Percentiles rank a stretch among this genome's conserved stretches.
These are phyloP conservation scores for Magnaporthiopsis poae DNA, from an alignment of 2,329 filamentous ascomycete genomes.

Conservation along the genomic window DNA sequence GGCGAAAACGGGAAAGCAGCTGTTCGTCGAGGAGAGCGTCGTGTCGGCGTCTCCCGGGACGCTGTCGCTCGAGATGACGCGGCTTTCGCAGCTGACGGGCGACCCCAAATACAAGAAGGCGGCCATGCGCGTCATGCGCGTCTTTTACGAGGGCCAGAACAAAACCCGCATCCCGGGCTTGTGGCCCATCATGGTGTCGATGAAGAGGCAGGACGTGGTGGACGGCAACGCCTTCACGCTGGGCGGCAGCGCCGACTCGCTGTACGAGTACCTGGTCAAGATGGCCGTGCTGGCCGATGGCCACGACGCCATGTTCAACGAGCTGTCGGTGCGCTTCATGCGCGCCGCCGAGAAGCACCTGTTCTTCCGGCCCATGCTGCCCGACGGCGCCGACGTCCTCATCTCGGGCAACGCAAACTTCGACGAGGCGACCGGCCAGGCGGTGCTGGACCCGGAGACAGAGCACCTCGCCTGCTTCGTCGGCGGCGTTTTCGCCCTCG, in stretches of 20 bases:
- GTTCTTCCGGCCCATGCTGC: slow-evolving; percentile 56
- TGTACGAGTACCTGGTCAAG: slow-evolving; percentile 44
- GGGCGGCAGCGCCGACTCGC: slow-evolving; percentile 27
- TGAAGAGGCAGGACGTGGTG: slow-evolving; percentile 35
- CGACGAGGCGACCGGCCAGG: slow-evolving; percentile 16
- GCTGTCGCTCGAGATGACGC: slow-evolving; percentile 62
- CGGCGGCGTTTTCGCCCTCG: slow-evolving; percentile 61
- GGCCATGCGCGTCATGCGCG: slow-evolving; percentile 56
- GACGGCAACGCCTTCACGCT: slow-evolving; percentile 24
- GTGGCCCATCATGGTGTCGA: slow-evolving; percentile 60
- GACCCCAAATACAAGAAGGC: slow-evolving; percentile 67
- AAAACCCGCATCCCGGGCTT: slow-evolving; percentile 59
- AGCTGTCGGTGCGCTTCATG: slow-evolving; percentile 54
- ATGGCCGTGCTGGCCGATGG: slow-evolving; percentile 48
- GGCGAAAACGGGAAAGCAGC: slow-evolving; percentile 26
- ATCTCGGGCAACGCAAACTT: slow-evolving; percentile 38
- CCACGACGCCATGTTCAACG: slow-evolving; percentile 43
- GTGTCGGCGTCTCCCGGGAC: slow-evolving; percentile 47
- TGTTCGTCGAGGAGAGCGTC: slow-evolving; percentile 26
- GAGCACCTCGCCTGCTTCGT: slow-evolving; percentile 61
- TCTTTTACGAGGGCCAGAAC: slow-evolving; percentile 55
- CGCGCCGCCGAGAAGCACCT: slow-evolving; percentile 49
- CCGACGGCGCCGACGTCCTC: slow-evolving; percentile 47
- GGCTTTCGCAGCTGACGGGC: slow-evolving; percentile 62
- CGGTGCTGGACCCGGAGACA: slow-evolving; percentile 23